Conservation (phyloP, 2,329 filamentous ascomycete species). For the Beauveria sp. region DNA sequence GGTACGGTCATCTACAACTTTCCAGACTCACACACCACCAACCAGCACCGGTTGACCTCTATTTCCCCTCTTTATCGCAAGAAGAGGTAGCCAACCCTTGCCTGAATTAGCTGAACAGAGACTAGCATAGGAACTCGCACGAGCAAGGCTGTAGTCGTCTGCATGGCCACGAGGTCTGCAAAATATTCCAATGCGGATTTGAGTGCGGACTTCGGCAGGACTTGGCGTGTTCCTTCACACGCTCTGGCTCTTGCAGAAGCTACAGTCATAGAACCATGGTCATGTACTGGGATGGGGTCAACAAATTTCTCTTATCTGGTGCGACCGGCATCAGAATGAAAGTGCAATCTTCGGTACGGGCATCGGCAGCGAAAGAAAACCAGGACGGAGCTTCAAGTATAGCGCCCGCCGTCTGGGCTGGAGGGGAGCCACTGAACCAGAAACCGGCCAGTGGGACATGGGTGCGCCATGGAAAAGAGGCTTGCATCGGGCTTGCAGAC, state of each 20-base stretch:
- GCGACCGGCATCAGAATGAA: neutral
- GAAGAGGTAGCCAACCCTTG: neutral
- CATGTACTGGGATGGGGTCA: neutral
- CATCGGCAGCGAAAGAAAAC: neutral
- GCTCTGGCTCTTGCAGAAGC: neutral
- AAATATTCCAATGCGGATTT: neutral
- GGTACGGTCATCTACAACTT: neutral
- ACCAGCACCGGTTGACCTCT: neutral
- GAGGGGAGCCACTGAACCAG: neutral
- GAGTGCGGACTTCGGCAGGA: slow-evolving; percentile 10
- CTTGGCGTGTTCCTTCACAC: neutral
- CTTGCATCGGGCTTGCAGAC: neutral
- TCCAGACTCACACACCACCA: neutral
- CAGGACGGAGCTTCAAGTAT: neutral
- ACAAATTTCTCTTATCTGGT: neutral
- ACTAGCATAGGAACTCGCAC: slow-evolving; percentile 10
- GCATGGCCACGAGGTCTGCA: slow-evolving; percentile 5
- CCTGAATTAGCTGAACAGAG: neutral
- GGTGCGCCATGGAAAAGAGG: neutral
- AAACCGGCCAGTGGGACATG: neutral
- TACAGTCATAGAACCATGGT: neutral
- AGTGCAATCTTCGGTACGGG: neutral
- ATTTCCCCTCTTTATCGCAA: slow-evolving; percentile 2
- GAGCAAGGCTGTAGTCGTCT: neutral
- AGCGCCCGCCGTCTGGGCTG: neutral